Conservation (phyloP, 2,329 filamentous ascomycete genomes). For the Fusarium sambucinum region DNA sequence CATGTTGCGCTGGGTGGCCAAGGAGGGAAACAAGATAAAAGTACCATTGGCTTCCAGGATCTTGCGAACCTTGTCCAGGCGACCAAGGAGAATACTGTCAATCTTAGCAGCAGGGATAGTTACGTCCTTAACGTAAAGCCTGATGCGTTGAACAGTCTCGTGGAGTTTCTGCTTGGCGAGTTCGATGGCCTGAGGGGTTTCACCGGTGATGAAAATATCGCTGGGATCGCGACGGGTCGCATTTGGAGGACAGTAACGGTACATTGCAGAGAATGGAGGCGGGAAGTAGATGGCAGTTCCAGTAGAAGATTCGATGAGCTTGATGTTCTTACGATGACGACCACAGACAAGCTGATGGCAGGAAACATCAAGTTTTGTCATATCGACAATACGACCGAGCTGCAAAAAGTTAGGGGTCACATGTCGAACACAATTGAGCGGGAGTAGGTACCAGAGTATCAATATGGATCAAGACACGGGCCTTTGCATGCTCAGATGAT, state of each 20-base stretch:
- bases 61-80: conserved; percentile 96
- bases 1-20: conserved; percentile 85
- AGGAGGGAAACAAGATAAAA: conserved; percentile 89
- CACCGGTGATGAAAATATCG: conserved; percentile 95
- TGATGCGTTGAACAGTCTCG: conserved; percentile 83
- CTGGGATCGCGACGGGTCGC: conserved; percentile 85
- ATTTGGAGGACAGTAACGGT: conserved; percentile 87
- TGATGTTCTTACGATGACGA: conserved; percentile 96
- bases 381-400: conserved; percentile 81
- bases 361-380: conserved; percentile 83
- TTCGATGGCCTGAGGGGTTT: conserved; percentile 84
- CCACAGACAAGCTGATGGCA: conserved; percentile 94
- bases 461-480: conserved; percentile 94
- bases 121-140: conserved; percentile 92
- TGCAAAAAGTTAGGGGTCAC: conserved; percentile 51
- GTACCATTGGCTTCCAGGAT: conserved; percentile 97
- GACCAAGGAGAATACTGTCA: conserved; percentile 90
- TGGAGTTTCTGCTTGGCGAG: conserved; percentile 92
- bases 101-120: conserved; percentile 91
- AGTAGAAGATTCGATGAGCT: conserved; percentile 94
- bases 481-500: conserved; percentile 97
- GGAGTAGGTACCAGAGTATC: conserved; percentile 79
- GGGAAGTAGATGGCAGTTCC: conserved; percentile 99
- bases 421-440: background rate
- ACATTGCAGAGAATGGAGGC: conserved; percentile 90